A percentile compares a stretch with the other conserved stretches of the same genome.
phyloP scores from a whole-genome alignment of 495 filamentous ascomycete genomes.

The Hyphodiscus hymeniophilus region DNA sequence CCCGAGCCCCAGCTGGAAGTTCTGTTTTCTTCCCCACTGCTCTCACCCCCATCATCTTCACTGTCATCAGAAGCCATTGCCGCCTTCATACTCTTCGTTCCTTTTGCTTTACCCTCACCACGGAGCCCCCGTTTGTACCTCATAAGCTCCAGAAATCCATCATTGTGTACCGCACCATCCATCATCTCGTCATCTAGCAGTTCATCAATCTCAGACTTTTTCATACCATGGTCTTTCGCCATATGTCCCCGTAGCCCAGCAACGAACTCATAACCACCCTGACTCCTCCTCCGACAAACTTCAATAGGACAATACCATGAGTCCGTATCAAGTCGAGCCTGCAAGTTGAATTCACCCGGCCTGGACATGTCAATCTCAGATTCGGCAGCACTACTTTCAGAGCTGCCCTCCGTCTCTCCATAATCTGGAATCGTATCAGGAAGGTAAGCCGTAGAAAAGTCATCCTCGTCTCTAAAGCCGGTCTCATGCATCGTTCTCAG shows the following conservation, averaged over 20 bases:
- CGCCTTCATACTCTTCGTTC: background rate
- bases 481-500: slow-evolving; percentile 49
- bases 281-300: slow-evolving; percentile 25
- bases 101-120: background rate
- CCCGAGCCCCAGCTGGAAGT: too few relatives aligned
- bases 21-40: too few relatives aligned
- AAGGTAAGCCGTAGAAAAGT: slow-evolving; percentile 22
- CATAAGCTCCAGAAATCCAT: slow-evolving; percentile 35
- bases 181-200: slow-evolving; percentile 41
- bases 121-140: background rate
- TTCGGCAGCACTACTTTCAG: background rate
- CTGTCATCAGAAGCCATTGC: background rate
- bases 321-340: background rate
- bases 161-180: slow-evolving; percentile 43
- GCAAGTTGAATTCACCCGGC: background rate
- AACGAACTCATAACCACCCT: slow-evolving; percentile 24
- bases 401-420: background rate
- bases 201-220: slow-evolving; percentile 9
- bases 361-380: background rate
- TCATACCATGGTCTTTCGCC: slow-evolving; percentile 28
- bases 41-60: too few relatives aligned
- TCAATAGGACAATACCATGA: slow-evolving; percentile 23
- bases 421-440: slow-evolving; percentile 25
- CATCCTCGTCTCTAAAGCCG: slow-evolving; percentile 16
- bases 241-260: slow-evolving; percentile 28